Conservation (phyloP, 495 filamentous ascomycete species). For the Penicillium samsonianum region DNA sequence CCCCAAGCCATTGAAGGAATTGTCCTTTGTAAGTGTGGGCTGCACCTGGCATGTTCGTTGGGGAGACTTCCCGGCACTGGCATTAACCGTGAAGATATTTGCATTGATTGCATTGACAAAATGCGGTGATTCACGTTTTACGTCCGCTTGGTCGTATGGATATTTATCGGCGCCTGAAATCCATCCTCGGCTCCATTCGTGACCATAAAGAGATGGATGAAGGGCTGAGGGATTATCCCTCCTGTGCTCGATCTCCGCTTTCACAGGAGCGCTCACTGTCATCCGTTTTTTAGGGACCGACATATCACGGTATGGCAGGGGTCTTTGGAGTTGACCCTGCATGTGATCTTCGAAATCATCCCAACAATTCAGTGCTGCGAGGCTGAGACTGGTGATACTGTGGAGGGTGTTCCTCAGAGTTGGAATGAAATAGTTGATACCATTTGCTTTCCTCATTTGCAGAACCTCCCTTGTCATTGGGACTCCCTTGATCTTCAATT, state of each 20-base stretch:
- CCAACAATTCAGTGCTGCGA: conserved; percentile 31
- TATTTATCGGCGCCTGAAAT: conserved; percentile 20
- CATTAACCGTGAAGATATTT: conserved; percentile 16
- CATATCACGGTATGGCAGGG: conserved; percentile 17
- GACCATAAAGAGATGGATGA: conserved; percentile 20
- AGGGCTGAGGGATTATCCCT: not conserved
- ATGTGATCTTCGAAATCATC: conserved; percentile 25
- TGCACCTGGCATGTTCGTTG: not conserved
- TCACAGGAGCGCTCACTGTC: not conserved
- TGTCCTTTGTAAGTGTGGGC: not conserved
- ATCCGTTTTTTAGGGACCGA: conserved; percentile 17
- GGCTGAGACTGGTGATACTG: conserved; percentile 31
- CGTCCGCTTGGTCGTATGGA: conserved; percentile 30
- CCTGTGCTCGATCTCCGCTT: not conserved
- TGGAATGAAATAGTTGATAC: conserved; percentile 29
- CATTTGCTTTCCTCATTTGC: conserved; percentile 23
- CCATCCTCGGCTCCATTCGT: conserved; percentile 24
- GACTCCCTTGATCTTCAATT: conserved; percentile 2
- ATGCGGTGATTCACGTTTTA: conserved; percentile 9
- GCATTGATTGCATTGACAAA: conserved; percentile 19
- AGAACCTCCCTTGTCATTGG: conserved; percentile 8
- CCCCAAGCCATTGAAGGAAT: conserved; percentile 14
- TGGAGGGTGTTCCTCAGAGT: conserved; percentile 27
- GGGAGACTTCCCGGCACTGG: too few species aligned
- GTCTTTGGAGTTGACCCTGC: conserved; percentile 2